Conservation (phyloP, 371 early-diverging fungal species). For the Apophysomyces variabilis region DNA sequence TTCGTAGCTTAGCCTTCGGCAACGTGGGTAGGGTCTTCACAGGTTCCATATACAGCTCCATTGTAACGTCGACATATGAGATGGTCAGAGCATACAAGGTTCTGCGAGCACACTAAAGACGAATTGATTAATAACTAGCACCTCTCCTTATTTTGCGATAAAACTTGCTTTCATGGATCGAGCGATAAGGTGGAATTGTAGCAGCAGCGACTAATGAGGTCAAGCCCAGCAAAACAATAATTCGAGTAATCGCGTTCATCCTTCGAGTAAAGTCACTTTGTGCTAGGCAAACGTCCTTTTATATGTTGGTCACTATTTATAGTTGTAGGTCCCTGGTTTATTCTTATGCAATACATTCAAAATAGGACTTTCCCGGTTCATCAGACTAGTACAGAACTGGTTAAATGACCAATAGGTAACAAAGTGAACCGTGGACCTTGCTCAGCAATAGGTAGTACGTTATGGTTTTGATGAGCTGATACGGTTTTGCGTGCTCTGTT, state of each 20-base stretch:
- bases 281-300: not conserved
- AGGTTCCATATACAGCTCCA: slow-evolving; percentile 34
- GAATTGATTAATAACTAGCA: not conserved
- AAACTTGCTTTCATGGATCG: slow-evolving; percentile 23
- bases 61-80: slow-evolving; percentile 40
- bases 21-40: slow-evolving; percentile 31
- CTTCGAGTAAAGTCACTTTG: not conserved
- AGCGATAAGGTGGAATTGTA: slow-evolving; percentile 10
- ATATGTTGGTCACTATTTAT: not conserved
- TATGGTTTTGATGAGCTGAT: slow-evolving; percentile 43
- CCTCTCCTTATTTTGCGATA: not conserved
- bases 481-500: slow-evolving; percentile 17
- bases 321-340: not conserved
- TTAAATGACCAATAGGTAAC: slow-evolving; percentile 58
- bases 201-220: slow-evolving; percentile 6
- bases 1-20: too few species aligned
- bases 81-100: slow-evolving; percentile 32
- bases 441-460: slow-evolving; percentile 56
- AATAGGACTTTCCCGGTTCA: slow-evolving; percentile 7
- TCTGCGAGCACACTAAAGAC: slow-evolving; percentile 44
- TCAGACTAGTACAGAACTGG: slow-evolving; percentile 18
- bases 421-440: slow-evolving; percentile 56
- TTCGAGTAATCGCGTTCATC: not conserved
- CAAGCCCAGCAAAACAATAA: not conserved
- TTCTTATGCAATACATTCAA: slow-evolving; percentile 1